Conservation (phyloP, 371 early-diverging fungal genomes). For the Mortierella sp. region DNA sequence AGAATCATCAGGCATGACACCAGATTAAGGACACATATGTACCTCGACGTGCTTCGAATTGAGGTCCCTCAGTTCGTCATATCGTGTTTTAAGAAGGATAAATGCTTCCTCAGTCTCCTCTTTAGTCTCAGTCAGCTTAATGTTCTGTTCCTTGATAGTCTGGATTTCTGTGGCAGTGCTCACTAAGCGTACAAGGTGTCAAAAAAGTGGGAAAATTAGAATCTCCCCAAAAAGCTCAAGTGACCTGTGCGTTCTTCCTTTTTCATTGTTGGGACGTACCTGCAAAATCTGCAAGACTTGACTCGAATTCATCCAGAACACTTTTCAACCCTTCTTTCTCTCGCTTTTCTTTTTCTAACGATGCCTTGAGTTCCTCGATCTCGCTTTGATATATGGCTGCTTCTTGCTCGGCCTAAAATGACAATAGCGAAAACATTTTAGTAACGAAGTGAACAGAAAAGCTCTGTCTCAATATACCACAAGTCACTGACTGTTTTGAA, state of each 20-base stretch:
- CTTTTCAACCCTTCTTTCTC: constrained; percentile 42
- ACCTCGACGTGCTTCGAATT: constrained; percentile 52
- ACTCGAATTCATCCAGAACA: constrained; percentile 51
- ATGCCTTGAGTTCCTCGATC: constrained; percentile 43
- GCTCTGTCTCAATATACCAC: too few species aligned
- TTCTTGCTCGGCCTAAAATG: constrained; percentile 50
- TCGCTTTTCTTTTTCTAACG: constrained; percentile 37
- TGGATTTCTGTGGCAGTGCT: constrained; percentile 44
- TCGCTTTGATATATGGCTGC: constrained; percentile 44
- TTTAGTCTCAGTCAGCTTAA: constrained; percentile 28
- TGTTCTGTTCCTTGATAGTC: constrained; percentile 49
- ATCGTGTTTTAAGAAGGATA: constrained; percentile 40
- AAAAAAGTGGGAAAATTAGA: background rate
- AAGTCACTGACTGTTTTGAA: too few species aligned
- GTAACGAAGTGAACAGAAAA: too few species aligned
- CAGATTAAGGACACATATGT: background rate
- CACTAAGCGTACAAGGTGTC: constrained; percentile 14
- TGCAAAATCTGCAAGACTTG: constrained; percentile 52
- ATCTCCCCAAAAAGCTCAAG: background rate
- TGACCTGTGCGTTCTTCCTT: background rate
- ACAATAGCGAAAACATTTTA: too few species aligned
- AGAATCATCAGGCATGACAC: too few species aligned
- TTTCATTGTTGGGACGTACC: constrained; percentile 18
- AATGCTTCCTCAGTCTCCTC: constrained; percentile 49
- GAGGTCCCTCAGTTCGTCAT: constrained; percentile 42